These are phyloP conservation scores for Sclerotinia borealis DNA, from an alignment of 2,329 filamentous ascomycete genomes.

Conservation along the genomic window DNA sequence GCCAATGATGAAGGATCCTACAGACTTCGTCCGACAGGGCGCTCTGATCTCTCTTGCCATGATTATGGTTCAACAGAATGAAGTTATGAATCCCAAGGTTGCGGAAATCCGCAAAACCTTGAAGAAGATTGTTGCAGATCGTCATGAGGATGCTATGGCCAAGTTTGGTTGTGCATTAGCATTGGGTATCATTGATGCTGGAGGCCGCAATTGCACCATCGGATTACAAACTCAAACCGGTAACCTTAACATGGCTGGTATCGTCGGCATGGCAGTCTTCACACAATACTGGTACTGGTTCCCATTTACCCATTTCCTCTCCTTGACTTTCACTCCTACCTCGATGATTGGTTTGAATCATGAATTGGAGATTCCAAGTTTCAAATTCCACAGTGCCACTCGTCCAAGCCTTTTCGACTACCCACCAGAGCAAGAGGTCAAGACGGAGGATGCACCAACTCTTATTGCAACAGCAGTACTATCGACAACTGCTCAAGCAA, in stretches of 20 bases:
- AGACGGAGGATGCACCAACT: slow-evolving; percentile 86
- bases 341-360: slow-evolving; percentile 92
- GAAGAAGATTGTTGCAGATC: slow-evolving; percentile 87
- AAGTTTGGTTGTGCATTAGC: slow-evolving; percentile 95
- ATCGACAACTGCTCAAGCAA: slow-evolving; percentile 94
- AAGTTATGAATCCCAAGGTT: slow-evolving; percentile 97
- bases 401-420: slow-evolving; percentile 96
- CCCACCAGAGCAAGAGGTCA: slow-evolving; percentile 91
- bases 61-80: slow-evolving; percentile 99
- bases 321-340: slow-evolving; percentile 92
- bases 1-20: slow-evolving; percentile 99
- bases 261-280: slow-evolving; percentile 96
- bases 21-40: slow-evolving; percentile 95
- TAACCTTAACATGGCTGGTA: slow-evolving; percentile 96
- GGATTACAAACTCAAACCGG: slow-evolving; percentile 96
- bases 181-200: slow-evolving; percentile 94
- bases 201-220: slow-evolving; percentile 96
- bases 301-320: slow-evolving; percentile 95
- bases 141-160: slow-evolving; percentile 98
- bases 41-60: slow-evolving; percentile 90
- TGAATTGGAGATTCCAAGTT: slow-evolving; percentile 84
- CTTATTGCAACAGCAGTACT: slow-evolving; percentile 93
- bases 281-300: slow-evolving; percentile 99
- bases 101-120: slow-evolving; percentile 84
- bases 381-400: slow-evolving; percentile 94